Evolutionary conservation across 345 rosid genomes (phyloP).

Genomic region (Sonneratia caseolaris): DNA sequence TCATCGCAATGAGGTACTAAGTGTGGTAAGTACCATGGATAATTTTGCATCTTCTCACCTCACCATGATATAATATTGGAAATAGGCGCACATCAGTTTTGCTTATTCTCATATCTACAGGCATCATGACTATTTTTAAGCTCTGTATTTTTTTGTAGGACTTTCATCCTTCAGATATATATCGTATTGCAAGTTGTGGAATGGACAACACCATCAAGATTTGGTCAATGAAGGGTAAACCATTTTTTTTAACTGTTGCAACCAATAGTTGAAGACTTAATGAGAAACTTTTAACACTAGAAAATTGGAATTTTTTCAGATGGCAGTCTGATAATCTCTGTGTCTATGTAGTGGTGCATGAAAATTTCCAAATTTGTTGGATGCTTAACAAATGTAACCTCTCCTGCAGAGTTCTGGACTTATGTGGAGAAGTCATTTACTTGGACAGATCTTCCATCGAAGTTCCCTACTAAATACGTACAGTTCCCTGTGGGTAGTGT

Average conservation of each 20-base stretch:
- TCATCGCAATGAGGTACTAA: slow-evolving; percentile 92
- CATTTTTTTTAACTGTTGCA: neutral
- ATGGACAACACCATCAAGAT: slow-evolving; percentile 92
- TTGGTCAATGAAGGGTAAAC: slow-evolving; percentile 95
- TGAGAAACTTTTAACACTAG: neutral
- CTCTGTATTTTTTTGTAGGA: slow-evolving; percentile 41
- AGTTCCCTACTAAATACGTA: slow-evolving; percentile 87
- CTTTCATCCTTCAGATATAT: slow-evolving; percentile 84
- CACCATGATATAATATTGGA: neutral
- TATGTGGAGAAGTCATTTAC: slow-evolving; percentile 94
- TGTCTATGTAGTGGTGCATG: neutral
- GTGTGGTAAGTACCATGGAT: slow-evolving; percentile 53
- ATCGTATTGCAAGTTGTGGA: slow-evolving; percentile 87
- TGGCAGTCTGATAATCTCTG: neutral
- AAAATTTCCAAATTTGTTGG: neutral
- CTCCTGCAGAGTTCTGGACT: slow-evolving; percentile 75
- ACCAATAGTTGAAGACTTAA: neutral
- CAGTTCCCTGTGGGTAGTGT: slow-evolving; percentile 74
- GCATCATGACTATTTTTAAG: neutral
- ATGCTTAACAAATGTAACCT: neutral
- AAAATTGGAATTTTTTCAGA: neutral
- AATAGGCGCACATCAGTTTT: neutral
- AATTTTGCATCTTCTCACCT: neutral
- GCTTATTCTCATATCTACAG: neutral
- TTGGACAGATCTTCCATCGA: slow-evolving; percentile 84